phyloP scores from a whole-genome alignment of 192 early-diverging fungal genomes.

The Gaertneriomyces sp. region DNA sequence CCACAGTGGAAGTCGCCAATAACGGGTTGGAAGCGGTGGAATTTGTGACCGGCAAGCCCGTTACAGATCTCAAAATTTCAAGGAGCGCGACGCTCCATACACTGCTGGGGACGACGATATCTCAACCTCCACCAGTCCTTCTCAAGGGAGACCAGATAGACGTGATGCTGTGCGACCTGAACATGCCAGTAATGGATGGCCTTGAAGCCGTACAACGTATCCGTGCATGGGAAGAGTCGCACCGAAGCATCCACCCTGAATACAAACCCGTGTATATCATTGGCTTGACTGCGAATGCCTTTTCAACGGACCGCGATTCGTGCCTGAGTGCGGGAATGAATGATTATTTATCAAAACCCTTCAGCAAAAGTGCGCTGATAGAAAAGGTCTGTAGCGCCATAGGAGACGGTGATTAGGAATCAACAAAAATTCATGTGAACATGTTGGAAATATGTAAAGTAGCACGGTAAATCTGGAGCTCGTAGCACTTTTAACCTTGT shows the following conservation, averaged over 20 bases:
- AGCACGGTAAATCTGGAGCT: too few relatives aligned
- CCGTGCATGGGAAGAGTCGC: neutral
- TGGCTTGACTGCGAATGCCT: conserved; percentile 19
- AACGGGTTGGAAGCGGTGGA: conserved; percentile 28
- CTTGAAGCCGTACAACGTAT: conserved; percentile 7
- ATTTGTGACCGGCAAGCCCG: neutral
- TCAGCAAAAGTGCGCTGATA: conserved; percentile 9
- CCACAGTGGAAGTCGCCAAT: conserved; percentile 18
- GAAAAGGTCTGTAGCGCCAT: neutral
- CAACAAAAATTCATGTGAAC: too few relatives aligned
- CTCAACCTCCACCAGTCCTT: too few relatives aligned
- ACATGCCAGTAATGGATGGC: conserved; percentile 27
- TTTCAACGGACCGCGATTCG: conserved; percentile 10
- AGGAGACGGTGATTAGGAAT: too few relatives aligned
- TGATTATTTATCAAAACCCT: conserved; percentile 21
- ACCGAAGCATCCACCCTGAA: neutral
- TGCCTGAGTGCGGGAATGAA: conserved; percentile 24
- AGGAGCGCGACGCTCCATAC: too few relatives aligned
- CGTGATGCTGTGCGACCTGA: conserved; percentile 23
- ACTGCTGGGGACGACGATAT: too few relatives aligned
- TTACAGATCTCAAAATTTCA: too few relatives aligned
- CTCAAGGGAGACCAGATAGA: neutral
- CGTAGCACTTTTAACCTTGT: too few relatives aligned
- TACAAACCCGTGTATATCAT: conserved; percentile 7
- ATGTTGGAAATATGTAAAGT: too few relatives aligned